These are phyloP conservation scores for Kickxella alabastrina DNA, from an alignment of 192 early-diverging fungal genomes.

Conservation along the genomic window DNA sequence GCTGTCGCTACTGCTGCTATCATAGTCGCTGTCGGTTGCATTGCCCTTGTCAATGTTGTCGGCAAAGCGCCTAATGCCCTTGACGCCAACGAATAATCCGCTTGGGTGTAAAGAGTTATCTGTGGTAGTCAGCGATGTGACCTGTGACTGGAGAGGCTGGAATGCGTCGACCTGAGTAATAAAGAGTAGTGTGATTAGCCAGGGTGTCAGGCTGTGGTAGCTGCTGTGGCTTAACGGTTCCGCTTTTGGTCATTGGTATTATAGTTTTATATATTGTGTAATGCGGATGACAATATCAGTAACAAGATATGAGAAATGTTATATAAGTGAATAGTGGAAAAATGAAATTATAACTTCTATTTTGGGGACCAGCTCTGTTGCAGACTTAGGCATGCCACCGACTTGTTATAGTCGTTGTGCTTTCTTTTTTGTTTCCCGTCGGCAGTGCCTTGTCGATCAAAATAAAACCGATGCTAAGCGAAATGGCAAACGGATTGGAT, in stretches of 20 bases:
- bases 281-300: too few relatives aligned
- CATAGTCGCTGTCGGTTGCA: conserved; percentile 7
- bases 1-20: conserved; percentile 12
- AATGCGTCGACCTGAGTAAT: neutral
- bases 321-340: too few relatives aligned
- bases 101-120: neutral
- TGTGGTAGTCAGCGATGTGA: neutral
- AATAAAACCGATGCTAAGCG: too few relatives aligned
- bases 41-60: neutral
- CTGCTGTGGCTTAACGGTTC: neutral
- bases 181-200: conserved; percentile 8
- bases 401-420: too few relatives aligned
- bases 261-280: neutral
- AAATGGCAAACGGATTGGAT: too few relatives aligned
- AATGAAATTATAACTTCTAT: too few relatives aligned
- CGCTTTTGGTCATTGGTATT: neutral
- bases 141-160: neutral
- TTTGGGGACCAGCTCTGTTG: too few relatives aligned
- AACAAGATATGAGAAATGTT: too few relatives aligned
- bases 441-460: too few relatives aligned
- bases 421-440: too few relatives aligned
- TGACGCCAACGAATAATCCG: neutral
- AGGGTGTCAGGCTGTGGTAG: conserved; percentile 7
- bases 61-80: neutral
- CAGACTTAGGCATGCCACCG: too few relatives aligned